Conservation (phyloP, 1,284 basidiomycete species). For the Pseudomicrostroma phylloplanum region DNA sequence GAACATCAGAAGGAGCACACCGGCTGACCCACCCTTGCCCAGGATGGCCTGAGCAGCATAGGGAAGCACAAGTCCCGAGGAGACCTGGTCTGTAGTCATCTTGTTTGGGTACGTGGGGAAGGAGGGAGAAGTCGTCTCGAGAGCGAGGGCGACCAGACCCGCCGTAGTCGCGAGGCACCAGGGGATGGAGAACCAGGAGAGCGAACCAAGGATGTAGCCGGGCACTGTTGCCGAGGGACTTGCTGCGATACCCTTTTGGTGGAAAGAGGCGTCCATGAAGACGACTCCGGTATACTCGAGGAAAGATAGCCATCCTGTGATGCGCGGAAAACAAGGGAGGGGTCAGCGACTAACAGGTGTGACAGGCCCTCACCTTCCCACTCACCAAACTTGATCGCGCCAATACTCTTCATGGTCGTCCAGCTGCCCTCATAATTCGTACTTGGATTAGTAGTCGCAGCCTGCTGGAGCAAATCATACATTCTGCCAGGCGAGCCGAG, state of each 20-base stretch:
- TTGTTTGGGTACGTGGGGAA: constrained; percentile 39
- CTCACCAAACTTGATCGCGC: constrained; percentile 32
- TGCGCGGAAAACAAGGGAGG: neutral
- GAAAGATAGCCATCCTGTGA: constrained; percentile 14
- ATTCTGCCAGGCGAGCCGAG: constrained; percentile 32
- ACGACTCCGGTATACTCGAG: constrained; percentile 40
- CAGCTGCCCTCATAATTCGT: constrained; percentile 27
- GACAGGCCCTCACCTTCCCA: neutral
- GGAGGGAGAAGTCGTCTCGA: constrained; percentile 29
- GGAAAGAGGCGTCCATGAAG: constrained; percentile 31
- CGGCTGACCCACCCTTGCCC: constrained; percentile 34
- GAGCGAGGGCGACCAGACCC: constrained; percentile 36
- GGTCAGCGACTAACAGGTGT: neutral
- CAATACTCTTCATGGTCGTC: constrained; percentile 32
- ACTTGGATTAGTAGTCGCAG: constrained; percentile 16
- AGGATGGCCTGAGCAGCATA: constrained; percentile 40
- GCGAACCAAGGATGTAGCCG: constrained; percentile 38
- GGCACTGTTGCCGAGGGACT: constrained; percentile 32
- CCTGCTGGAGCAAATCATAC: constrained; percentile 28
- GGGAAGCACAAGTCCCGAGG: constrained; percentile 36
- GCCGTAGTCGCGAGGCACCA: constrained; percentile 39
- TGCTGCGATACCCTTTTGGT: constrained; percentile 41
- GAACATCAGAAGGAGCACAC: constrained; percentile 38
- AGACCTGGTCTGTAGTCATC: constrained; percentile 30
- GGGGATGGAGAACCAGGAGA: constrained; percentile 40